Base-by-base conservation (phyloP, 176 grass and related monocot genomes). In the Hordeum vulgare region DNA sequence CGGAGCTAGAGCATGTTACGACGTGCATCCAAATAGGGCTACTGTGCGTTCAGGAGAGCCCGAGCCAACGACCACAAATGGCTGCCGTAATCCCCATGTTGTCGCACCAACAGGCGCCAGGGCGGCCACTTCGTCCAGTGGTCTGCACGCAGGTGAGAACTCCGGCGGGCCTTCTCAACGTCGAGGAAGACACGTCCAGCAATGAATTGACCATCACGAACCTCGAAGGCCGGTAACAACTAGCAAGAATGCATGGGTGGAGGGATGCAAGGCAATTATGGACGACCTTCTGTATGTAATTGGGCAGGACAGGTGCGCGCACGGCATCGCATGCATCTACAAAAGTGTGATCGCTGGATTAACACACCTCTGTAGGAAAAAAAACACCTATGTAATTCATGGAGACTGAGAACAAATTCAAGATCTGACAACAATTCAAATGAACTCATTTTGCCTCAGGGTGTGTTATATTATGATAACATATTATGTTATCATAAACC, bases 21-120 rank as follows among this genome's bases (percentile, higher is more conserved):
- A 75, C 36, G 27, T 89, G 76, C 21, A 45, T 89, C 76, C 87
- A 89, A 10, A 60, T 84, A 4, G 87, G 68, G 21, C 60, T 89
- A 9, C 60, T 84, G 7, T 89, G 87, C 47, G 87, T 89, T 36
- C 87, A 89, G 87, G 87, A 84, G 45, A 35, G 87, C 81, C 60
- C 87, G 0, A 36, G 37, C 67, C 59, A 65, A 29, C 87, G 81
- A 23, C 68, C 81, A 11, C 57, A 61, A 17, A 89, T 89, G 76
- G 25, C 59, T 0, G 60, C 44, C 8, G 81, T 84, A 11, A 89
- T 80, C 68, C 68, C 28, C 25, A 89, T 84, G 87, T 60, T 89
- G 45, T 67, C 14, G 27, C 76, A 27, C 45, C 59, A 84, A 51
- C 72, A 47, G 7, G 60, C 47, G 27, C 68, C 61, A 26, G 9